Evolutionary conservation across 768 basidiomycete species (phyloP).

Genomic region (Tylopilus plumbeoviolaceoides): DNA sequence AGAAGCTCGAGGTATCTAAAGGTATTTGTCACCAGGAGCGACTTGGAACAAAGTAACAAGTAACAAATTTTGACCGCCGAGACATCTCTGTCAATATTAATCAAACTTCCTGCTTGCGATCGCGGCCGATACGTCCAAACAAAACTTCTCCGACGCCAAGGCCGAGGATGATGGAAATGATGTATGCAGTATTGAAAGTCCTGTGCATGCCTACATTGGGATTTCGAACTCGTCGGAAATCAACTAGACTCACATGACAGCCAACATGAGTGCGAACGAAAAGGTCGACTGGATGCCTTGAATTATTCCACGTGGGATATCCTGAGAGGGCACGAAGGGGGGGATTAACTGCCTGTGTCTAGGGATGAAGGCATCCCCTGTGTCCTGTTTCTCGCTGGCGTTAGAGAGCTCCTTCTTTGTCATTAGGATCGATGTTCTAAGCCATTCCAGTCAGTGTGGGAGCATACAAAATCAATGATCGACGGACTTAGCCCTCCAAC

Average conservation of each 20-base stretch:
- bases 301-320: constrained; percentile 65
- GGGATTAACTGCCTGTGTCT: constrained; percentile 33
- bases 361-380: not conserved
- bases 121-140: constrained; percentile 29
- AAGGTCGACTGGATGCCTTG: constrained; percentile 61
- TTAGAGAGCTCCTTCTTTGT: not conserved
- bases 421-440: constrained; percentile 10
- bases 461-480: not conserved
- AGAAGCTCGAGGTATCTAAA: too few relatives aligned
- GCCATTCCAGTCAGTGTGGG: not conserved
- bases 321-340: constrained; percentile 66
- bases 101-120: not conserved
- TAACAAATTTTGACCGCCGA: not conserved
- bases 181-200: constrained; percentile 79
- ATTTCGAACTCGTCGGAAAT: not conserved
- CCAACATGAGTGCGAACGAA: constrained; percentile 73
- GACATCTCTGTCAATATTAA: not conserved
- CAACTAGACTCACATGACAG: constrained; percentile 58
- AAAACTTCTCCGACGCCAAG: constrained; percentile 66
- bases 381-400: not conserved
- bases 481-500: constrained; percentile 59
- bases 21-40: too few relatives aligned
- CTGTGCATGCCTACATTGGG: constrained; percentile 36
- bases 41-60: not conserved
- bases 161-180: constrained; percentile 69